Conservation (phyloP, 495 filamentous ascomycete genomes). For the Aspergillus olivimuriae region DNA sequence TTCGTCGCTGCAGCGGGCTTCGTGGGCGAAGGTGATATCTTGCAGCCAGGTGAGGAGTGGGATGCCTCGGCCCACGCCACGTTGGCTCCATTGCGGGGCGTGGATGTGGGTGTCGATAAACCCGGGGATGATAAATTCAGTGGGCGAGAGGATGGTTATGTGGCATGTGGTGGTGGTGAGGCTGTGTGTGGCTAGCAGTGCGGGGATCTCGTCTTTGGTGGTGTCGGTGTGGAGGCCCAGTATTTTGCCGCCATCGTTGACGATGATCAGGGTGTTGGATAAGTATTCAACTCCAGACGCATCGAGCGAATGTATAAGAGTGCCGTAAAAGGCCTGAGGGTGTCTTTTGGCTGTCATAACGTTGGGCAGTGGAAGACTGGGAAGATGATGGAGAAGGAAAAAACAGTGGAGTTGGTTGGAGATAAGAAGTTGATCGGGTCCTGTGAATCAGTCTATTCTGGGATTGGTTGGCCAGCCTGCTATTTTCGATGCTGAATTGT, state of each 20-base stretch:
- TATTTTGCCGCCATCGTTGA: conserved; percentile 39
- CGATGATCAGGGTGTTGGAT: conserved; percentile 38
- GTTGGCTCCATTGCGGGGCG: conserved; percentile 58
- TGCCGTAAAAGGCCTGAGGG: conserved; percentile 44
- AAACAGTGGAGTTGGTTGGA: no score
- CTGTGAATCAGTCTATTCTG: no score
- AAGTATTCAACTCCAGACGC: conserved; percentile 38
- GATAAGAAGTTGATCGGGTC: no score
- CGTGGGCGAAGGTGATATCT: conserved; percentile 55
- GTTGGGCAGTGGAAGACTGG: conserved; percentile 4
- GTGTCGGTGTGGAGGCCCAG: conserved; percentile 34
- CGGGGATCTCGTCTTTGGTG: conserved; percentile 31
- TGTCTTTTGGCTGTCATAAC: no score
- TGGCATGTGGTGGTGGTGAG: conserved; percentile 30
- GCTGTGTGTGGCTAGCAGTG: conserved; percentile 17
- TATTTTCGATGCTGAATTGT: no score
- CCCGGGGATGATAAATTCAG: conserved; percentile 54
- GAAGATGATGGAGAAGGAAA: not conserved
- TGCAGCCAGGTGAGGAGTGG: conserved; percentile 55
- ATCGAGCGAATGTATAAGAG: conserved; percentile 44
- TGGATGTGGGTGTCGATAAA: conserved; percentile 63
- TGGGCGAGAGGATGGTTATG: conserved; percentile 35
- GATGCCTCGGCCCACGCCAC: conserved; percentile 52
- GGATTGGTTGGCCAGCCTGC: no score
- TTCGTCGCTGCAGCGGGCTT: conserved; percentile 49